Conservation (phyloP, 2,329 filamentous ascomycete genomes). For the Exserohilum rostratum region DNA sequence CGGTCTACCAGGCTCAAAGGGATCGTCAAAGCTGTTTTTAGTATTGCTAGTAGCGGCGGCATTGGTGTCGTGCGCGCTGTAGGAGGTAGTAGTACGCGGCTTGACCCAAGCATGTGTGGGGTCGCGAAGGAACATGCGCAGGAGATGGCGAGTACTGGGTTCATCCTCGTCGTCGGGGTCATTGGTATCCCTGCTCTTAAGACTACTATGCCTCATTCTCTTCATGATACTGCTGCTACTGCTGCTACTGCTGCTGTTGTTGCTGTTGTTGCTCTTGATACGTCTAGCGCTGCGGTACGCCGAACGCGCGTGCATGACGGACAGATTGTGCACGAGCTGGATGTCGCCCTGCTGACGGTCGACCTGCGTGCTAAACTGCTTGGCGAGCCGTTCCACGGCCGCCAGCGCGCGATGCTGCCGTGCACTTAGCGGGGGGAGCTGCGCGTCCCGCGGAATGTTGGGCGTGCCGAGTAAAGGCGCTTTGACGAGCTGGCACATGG, state of each 20-base stretch:
- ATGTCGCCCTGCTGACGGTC: conserved; percentile 46
- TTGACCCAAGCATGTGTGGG: conserved; percentile 43
- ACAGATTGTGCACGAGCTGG: conserved; percentile 46
- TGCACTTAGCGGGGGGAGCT: conserved; percentile 38
- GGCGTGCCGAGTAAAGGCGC: conserved; percentile 46
- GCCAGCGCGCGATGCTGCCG: conserved; percentile 40
- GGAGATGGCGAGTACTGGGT: conserved; percentile 41
- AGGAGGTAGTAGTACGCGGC: conserved; percentile 12
- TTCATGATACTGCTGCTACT: neutral
- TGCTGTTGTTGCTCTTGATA: neutral
- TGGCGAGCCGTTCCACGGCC: conserved; percentile 37
- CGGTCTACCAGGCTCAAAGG: conserved; percentile 36
- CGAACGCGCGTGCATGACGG: conserved; percentile 46
- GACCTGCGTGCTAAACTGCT: conserved; percentile 37
- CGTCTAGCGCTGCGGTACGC: conserved; percentile 35
- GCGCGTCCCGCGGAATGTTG: conserved; percentile 35
- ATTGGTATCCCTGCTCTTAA: neutral
- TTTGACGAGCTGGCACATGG: conserved; percentile 47
- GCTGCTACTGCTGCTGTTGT: neutral
- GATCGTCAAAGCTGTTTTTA: conserved; percentile 30
- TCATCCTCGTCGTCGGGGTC: neutral
- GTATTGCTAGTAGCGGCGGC: conserved; percentile 22
- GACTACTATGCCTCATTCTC: neutral
- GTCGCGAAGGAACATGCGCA: conserved; percentile 49
- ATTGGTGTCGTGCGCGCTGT: too few relatives aligned